A percentile compares a stretch with the other conserved stretches of the same genome.
These are phyloP conservation scores for Jamesozyma lodderae DNA, from an alignment of 805 yeast species.

Conservation along the genomic window DNA sequence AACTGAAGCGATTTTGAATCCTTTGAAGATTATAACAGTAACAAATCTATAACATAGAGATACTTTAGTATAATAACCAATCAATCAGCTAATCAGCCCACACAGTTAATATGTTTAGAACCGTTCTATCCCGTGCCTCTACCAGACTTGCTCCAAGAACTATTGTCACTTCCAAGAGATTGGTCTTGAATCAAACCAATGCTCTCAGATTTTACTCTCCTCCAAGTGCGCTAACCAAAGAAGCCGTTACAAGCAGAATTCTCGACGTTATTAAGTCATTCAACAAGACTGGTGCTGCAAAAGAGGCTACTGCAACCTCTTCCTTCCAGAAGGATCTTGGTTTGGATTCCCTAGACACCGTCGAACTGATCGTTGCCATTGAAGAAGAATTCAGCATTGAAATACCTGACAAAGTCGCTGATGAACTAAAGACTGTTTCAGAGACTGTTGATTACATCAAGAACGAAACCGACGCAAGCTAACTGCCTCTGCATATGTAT, in stretches of 20 bases:
- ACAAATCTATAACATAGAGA: too few species aligned
- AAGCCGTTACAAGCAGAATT: conserved; percentile 75
- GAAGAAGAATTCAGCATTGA: conserved; percentile 85
- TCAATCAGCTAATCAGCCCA: too few species aligned
- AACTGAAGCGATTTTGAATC: too few species aligned
- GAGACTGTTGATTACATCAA: conserved; percentile 80
- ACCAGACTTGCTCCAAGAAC: neutral
- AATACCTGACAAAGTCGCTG: conserved; percentile 84
- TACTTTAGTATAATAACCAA: too few species aligned
- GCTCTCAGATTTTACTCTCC: conserved; percentile 10
- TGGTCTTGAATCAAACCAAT: neutral
- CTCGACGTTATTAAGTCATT: conserved; percentile 61
- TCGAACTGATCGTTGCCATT: conserved; percentile 90
- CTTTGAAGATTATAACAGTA: too few species aligned
- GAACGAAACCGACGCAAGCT: conserved; percentile 2
- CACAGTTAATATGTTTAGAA: neutral
- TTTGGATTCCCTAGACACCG: conserved; percentile 83
- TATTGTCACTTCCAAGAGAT: neutral
- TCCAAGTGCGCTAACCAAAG: conserved; percentile 41
- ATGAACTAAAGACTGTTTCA: conserved; percentile 82
- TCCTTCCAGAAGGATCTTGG: conserved; percentile 47
- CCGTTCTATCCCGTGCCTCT: neutral
- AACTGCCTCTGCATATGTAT: neutral
- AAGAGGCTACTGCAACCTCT: conserved; percentile 32
- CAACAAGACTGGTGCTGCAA: conserved; percentile 48